Base-by-base conservation (phyloP, 352 stramenopile species). In the Globisporangium nagaii region DNA sequence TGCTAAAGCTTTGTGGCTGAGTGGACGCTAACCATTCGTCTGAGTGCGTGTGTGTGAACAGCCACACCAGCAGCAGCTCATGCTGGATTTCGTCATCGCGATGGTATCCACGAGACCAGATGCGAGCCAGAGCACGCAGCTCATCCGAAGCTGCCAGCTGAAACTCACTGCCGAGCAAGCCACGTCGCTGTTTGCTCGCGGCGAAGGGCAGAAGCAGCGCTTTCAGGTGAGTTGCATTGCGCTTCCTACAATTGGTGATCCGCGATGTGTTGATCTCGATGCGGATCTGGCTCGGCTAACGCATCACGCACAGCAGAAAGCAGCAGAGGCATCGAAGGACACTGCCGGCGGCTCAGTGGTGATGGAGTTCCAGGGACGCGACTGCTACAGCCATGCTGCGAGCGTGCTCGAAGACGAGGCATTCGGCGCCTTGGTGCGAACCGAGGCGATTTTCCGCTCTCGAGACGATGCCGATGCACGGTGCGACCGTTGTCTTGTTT, bases 101-200 rank as follows among this genome's bases (percentile, higher is more conserved):
- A 59, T 85, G 42, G 58, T 56, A 0, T 32, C 30, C 12, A 52
- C 59, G 35, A 53, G 37, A 15, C 34, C 30, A 11, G 53, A 59
- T 25, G 50, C 2, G 24, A 25, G 50, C 32, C 28, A 47, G 6
- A 27, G 47, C 9, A 56, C 60, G 8, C 39, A 74, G 7, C 68
- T 88, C 2, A 68, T 85, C 20, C 73, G 65, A 1, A 85, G 75
- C 10, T 64, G 73, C 12, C 71, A 88, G 50, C 61, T 86, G 51
- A 68, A 82, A 17, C 56, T 88, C 17, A 74, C 56, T 1, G 5
- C 27, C 3, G 47, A 66, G 11, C 75, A 82, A 35, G 69, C 71
- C 22, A 63, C 72, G 40, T 28, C 42, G 5, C 50, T 88, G 1
- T 83, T 84, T 36, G 24, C 19, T 1, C 46, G 52, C 15, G 58